These are phyloP conservation scores for Pleurotus tuber-regium DNA, from an alignment of 768 basidiomycete species.

Conservation along the genomic window DNA sequence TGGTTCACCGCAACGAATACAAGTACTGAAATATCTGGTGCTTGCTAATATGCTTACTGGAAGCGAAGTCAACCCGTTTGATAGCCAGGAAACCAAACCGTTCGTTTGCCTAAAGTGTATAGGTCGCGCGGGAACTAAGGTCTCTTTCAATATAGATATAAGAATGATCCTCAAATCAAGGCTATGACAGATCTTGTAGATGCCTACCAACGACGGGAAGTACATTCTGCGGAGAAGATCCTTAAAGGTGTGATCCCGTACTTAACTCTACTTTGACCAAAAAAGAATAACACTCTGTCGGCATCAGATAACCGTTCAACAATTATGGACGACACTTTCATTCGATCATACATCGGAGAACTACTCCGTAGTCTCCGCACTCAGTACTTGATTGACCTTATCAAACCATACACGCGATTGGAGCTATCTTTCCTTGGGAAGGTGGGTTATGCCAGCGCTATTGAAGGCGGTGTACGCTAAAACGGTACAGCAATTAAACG, in stretches of 20 bases:
- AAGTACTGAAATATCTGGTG: constrained; percentile 97
- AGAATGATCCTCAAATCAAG: constrained; percentile 92
- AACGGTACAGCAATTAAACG: constrained; percentile 81
- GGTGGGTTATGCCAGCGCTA: constrained; percentile 37
- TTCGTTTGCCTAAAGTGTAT: constrained; percentile 25
- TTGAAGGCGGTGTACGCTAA: background rate
- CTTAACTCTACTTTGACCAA: no score
- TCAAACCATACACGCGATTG: constrained; percentile 95
- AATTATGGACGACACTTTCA: constrained; percentile 96
- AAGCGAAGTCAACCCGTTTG: constrained; percentile 98
- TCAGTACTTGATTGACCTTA: constrained; percentile 95
- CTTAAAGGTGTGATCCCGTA: constrained; percentile 58
- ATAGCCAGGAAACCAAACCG: constrained; percentile 99
- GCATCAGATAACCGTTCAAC: constrained; percentile 83
- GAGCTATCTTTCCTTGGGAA: constrained; percentile 93
- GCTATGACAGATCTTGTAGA: constrained; percentile 98
- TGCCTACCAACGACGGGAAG: constrained; percentile 94
- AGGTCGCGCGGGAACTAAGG: background rate
- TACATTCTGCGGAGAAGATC: constrained; percentile 97
- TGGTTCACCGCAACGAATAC: constrained; percentile 93
- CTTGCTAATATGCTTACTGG: constrained; percentile 98
- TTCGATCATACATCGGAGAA: constrained; percentile 94
- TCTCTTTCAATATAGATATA: constrained; percentile 64
- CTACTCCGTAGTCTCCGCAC: constrained; percentile 91
- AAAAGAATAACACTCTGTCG: no score